These are phyloP conservation scores for Penicillium sp. DNA, from an alignment of 2,329 filamentous ascomycete genomes.

Conservation along the genomic window DNA sequence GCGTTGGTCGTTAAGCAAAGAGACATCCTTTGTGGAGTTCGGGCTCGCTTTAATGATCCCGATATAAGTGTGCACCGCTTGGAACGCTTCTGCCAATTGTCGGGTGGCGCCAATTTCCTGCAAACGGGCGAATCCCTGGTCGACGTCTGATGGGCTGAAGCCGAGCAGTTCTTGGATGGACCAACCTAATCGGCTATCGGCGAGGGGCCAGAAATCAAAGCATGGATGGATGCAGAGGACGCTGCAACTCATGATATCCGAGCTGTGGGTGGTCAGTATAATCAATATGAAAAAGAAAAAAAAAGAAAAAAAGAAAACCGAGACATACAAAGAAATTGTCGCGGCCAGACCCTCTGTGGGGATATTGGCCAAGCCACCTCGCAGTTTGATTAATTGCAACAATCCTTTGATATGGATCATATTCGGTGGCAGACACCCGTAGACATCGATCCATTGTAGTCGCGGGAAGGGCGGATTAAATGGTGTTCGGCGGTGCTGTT, in stretches of 20 bases:
- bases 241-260: constrained; percentile 29
- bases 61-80: constrained; percentile 33
- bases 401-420: constrained; percentile 36
- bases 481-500: constrained; percentile 20
- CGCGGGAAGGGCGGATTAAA: constrained; percentile 35
- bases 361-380: constrained; percentile 38
- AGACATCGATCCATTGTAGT: constrained; percentile 39
- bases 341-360: constrained; percentile 37
- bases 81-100: constrained; percentile 31
- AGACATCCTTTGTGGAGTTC: constrained; percentile 16
- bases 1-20: constrained; percentile 36
- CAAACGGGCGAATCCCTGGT: constrained; percentile 25
- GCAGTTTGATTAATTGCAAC: constrained; percentile 34
- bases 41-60: constrained; percentile 27
- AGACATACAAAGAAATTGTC: constrained; percentile 39
- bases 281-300: background rate
- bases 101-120: constrained; percentile 26
- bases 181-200: constrained; percentile 16
- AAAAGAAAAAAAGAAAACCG: too few relatives aligned
- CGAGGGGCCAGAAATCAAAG: constrained; percentile 29
- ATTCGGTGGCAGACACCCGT: constrained; percentile 35
- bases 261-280: constrained; percentile 19
- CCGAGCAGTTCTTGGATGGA: constrained; percentile 26
- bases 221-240: constrained; percentile 23
- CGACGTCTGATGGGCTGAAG: constrained; percentile 24